These are phyloP conservation scores for Debaryomycetaceae sp. DNA, from an alignment of 1,139 yeast genomes.

Conservation along the genomic window DNA sequence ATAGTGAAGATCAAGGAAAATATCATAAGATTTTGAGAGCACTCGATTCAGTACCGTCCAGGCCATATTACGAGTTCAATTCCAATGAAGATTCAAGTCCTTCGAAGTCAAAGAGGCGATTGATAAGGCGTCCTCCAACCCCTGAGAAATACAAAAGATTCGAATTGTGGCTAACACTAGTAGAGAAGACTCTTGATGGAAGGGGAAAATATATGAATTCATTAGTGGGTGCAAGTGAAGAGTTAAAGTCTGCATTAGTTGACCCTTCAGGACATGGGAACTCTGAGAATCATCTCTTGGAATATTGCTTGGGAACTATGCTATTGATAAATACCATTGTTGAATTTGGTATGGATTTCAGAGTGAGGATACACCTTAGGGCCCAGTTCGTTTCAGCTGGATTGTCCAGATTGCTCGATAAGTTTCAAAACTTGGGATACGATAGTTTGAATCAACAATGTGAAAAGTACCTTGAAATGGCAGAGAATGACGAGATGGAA, in stretches of 20 bases:
- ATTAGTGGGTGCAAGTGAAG: conserved; percentile 91
- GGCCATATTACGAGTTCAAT: conserved; percentile 54
- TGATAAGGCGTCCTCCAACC: conserved; percentile 39
- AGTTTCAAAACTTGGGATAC: conserved; percentile 59
- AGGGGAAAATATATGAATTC: conserved; percentile 83
- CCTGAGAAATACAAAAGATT: conserved; percentile 53
- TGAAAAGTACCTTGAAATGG: conserved; percentile 58
- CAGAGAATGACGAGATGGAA: conserved; percentile 69
- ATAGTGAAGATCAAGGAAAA: conserved; percentile 38
- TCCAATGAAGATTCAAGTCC: conserved; percentile 7
- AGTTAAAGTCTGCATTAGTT: conserved; percentile 53
- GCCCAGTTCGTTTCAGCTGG: conserved; percentile 80
- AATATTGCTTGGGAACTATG: conserved; percentile 78
- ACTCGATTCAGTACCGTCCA: conserved; percentile 57
- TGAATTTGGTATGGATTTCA: conserved; percentile 59
- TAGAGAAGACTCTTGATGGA: conserved; percentile 76
- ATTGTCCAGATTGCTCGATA: conserved; percentile 56
- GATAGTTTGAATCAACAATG: conserved; percentile 67
- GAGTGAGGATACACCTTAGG: conserved; percentile 71
- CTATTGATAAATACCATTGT: conserved; percentile 72
- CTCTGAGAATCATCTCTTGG: conserved; percentile 66
- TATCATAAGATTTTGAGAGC: conserved; percentile 63
- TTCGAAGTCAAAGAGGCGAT: conserved; percentile 15
- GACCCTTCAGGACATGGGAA: conserved; percentile 36
- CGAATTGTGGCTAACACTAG: conserved; percentile 80